phyloP scores from a whole-genome alignment of 1,284 basidiomycete genomes.

The Testicularia cyperi region DNA sequence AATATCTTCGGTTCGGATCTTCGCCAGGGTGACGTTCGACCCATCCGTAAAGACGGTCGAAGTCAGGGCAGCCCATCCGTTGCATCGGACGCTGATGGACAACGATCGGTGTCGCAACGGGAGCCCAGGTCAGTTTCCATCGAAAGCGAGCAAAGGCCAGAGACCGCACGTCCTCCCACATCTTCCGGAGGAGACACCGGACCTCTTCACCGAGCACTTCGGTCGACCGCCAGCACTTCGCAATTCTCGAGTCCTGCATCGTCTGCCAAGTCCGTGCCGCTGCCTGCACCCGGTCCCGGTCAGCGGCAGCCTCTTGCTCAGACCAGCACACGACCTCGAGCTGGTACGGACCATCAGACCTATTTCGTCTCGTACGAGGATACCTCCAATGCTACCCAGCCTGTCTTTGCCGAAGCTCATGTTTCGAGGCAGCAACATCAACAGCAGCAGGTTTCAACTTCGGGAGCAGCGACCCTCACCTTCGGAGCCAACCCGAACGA shows the following conservation, averaged over 20 bases:
- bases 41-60: conserved; percentile 6
- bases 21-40: conserved; percentile 17
- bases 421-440: no score
- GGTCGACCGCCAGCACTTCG: not conserved
- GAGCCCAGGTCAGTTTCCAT: conserved; percentile 1
- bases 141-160: conserved; percentile 2
- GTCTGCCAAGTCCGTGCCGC: conserved; percentile 2
- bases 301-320: no score
- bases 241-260: conserved; percentile 5
- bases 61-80: conserved; percentile 1
- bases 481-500: no score
- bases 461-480: no score
- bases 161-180: not conserved
- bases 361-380: no score
- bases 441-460: no score
- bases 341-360: no score
- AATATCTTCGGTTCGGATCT: conserved; percentile 24
- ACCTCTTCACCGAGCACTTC: not conserved
- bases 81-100: conserved; percentile 12
- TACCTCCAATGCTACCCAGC: no score
- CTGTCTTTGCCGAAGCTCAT: no score
- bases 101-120: not conserved
- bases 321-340: no score
- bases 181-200: conserved; percentile 1
- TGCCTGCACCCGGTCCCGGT: not conserved